Conservation (phyloP, 345 rosid genomes). For the Microthlaspi erraticum region DNA sequence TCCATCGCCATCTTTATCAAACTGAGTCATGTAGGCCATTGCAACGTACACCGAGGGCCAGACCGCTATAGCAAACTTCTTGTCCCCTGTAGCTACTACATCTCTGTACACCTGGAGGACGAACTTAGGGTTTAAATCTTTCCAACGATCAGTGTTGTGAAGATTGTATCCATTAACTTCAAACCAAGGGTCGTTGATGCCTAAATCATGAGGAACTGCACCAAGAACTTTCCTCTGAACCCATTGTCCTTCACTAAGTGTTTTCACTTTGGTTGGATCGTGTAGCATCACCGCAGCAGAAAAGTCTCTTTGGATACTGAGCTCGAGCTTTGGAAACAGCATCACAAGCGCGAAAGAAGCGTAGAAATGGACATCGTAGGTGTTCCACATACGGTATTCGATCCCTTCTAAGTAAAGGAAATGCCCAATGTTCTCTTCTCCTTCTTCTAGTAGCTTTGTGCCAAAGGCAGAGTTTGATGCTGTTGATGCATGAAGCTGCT, state of each 20-base stretch:
- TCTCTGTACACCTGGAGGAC: slow-evolving; percentile 95
- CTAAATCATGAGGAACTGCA: slow-evolving; percentile 95
- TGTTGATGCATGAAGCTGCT: slow-evolving; percentile 64
- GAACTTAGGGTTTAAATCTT: slow-evolving; percentile 92
- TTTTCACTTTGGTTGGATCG: slow-evolving; percentile 72
- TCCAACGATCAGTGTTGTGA: slow-evolving; percentile 80
- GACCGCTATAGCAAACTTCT: slow-evolving; percentile 73
- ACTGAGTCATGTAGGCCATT: slow-evolving; percentile 91
- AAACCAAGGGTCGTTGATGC: slow-evolving; percentile 86
- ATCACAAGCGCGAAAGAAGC: slow-evolving; percentile 83
- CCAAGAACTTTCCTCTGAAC: slow-evolving; percentile 84
- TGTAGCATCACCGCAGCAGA: slow-evolving; percentile 94
- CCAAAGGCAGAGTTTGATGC: slow-evolving; percentile 85
- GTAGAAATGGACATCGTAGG: slow-evolving; percentile 94
- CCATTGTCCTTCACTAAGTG: slow-evolving; percentile 66
- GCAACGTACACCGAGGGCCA: slow-evolving; percentile 95
- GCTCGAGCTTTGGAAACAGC: slow-evolving; percentile 91
- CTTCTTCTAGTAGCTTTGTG: slow-evolving; percentile 80
- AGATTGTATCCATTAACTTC: slow-evolving; percentile 80
- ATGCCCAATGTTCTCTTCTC: slow-evolving; percentile 95
- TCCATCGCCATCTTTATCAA: slow-evolving; percentile 92
- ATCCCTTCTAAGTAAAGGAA: slow-evolving; percentile 91
- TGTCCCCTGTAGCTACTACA: slow-evolving; percentile 85
- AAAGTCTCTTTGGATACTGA: slow-evolving; percentile 91
- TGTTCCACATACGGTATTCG: slow-evolving; percentile 95